These are phyloP conservation scores for Arabidopsis lyrata DNA, from an alignment of 441 rosid genomes.

Conservation along the genomic window DNA sequence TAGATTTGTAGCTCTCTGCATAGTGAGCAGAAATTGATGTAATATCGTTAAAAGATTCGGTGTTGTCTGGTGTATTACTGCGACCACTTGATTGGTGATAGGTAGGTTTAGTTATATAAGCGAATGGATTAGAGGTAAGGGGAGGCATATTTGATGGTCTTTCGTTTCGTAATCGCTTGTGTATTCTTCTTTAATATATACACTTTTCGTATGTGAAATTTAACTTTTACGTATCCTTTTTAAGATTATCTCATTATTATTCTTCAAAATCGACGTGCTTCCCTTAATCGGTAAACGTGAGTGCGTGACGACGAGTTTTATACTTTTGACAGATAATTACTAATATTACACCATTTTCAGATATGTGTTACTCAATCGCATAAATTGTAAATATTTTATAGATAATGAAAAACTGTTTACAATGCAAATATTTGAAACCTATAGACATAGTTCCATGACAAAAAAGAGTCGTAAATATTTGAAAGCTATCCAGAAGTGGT, in stretches of 20 bases:
- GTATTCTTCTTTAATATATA: constrained; percentile 3
- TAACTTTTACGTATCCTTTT: not conserved
- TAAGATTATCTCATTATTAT: not conserved
- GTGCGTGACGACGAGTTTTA: not conserved
- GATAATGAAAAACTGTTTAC: too few species aligned
- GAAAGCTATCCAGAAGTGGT: too few species aligned
- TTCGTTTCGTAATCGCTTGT: constrained; percentile 16
- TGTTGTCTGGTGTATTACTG: constrained; percentile 8
- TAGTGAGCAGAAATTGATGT: constrained; percentile 33
- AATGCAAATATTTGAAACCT: too few species aligned
- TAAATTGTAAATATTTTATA: too few species aligned
- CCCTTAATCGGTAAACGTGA: not conserved
- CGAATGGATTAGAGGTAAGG: constrained; percentile 23
- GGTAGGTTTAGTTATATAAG: constrained; percentile 23
- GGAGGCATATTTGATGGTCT: constrained; percentile 30
- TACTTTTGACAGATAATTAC: not conserved
- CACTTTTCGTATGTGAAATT: constrained; percentile 1
- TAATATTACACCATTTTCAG: not conserved
- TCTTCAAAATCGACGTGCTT: constrained; percentile 26
- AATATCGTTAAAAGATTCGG: constrained; percentile 9
- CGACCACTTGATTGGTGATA: constrained; percentile 21
- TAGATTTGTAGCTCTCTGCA: constrained; percentile 38
- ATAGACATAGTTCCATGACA: too few species aligned
- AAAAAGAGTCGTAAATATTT: too few species aligned
- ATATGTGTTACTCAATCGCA: too few species aligned